Conservation (phyloP, 2,329 filamentous ascomycete genomes). For the Sporothrix brunneoviolacea region DNA sequence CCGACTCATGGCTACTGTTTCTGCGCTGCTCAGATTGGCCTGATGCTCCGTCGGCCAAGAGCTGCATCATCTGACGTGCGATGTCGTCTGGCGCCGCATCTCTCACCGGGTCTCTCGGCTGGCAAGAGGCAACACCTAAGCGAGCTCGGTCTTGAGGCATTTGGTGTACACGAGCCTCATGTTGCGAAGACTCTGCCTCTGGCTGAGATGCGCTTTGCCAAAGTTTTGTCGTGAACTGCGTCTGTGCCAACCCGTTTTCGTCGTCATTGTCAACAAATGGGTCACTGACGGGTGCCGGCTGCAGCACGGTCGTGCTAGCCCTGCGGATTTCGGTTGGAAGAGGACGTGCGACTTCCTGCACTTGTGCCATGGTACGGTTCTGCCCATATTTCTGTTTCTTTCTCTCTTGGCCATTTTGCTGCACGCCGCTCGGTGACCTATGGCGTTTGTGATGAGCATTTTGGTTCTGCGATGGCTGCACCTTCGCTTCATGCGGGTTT, state of each 20-base stretch:
- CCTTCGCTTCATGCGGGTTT: too few relatives aligned
- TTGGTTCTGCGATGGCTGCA: not conserved
- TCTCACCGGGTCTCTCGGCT: too few relatives aligned
- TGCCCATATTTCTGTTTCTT: not conserved
- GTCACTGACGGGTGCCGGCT: not conserved
- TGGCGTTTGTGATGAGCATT: not conserved
- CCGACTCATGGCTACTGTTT: not conserved
- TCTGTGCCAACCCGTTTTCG: not conserved
- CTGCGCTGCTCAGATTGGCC: not conserved
- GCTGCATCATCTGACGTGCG: constrained; percentile 14
- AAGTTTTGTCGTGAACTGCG: constrained; percentile 14
- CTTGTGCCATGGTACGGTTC: not conserved
- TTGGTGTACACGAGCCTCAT: not conserved
- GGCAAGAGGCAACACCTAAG: too few relatives aligned
- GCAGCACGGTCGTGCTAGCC: not conserved
- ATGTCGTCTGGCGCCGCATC: not conserved
- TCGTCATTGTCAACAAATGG: constrained; percentile 7
- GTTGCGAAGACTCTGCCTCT: not conserved
- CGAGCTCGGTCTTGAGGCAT: too few relatives aligned
- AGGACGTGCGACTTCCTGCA: not conserved
- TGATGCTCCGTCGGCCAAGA: not conserved
- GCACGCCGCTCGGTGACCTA: not conserved
- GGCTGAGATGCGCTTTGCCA: not conserved
- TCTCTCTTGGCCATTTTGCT: not conserved
- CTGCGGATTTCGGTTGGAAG: not conserved